A percentile compares a stretch with the other conserved stretches of the same genome.
Evolutionary conservation across 352 stramenopile genomes (phyloP).

Genomic region (Phytophthora crassamura): DNA sequence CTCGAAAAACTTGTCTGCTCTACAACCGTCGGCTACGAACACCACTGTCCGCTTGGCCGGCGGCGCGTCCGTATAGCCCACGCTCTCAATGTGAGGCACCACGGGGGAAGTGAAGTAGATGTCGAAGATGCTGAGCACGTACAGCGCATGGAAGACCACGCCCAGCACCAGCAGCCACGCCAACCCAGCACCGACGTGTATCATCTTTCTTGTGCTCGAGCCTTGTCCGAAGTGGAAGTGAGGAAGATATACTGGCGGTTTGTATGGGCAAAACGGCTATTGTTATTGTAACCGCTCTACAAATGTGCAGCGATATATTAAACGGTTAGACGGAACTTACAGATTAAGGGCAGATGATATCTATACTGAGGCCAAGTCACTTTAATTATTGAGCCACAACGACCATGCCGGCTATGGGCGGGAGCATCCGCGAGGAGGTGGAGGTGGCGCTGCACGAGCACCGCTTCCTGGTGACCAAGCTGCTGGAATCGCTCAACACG

Average conservation of each 20-base stretch:
- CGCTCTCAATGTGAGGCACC: conserved; percentile 67
- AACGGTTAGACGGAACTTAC: background rate
- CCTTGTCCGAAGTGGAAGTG: conserved; percentile 11
- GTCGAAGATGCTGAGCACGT: conserved; percentile 92
- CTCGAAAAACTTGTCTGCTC: conserved; percentile 88
- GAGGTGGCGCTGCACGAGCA: conserved; percentile 82
- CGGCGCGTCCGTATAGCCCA: conserved; percentile 44
- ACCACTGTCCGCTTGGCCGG: conserved; percentile 76
- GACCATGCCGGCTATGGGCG: conserved; percentile 27
- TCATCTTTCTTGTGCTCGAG: background rate
- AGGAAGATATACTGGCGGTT: conserved; percentile 13
- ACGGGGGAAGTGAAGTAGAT: conserved; percentile 92
- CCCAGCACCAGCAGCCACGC: conserved; percentile 65
- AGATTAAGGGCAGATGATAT: background rate
- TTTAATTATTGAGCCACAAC: conserved; percentile 6
- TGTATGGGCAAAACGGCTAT: conserved; percentile 14
- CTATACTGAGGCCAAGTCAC: conserved; percentile 1
- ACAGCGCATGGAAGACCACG: conserved; percentile 81
- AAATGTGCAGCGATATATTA: background rate
- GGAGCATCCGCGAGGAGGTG: conserved; percentile 75
- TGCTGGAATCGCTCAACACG: conserved; percentile 79
- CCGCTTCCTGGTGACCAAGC: conserved; percentile 85
- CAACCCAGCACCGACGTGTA: conserved; percentile 14
- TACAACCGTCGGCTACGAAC: conserved; percentile 86
- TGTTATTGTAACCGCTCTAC: conserved; percentile 7